Conservation (phyloP, 1,284 basidiomycete species). For the Naganishia sp. region DNA sequence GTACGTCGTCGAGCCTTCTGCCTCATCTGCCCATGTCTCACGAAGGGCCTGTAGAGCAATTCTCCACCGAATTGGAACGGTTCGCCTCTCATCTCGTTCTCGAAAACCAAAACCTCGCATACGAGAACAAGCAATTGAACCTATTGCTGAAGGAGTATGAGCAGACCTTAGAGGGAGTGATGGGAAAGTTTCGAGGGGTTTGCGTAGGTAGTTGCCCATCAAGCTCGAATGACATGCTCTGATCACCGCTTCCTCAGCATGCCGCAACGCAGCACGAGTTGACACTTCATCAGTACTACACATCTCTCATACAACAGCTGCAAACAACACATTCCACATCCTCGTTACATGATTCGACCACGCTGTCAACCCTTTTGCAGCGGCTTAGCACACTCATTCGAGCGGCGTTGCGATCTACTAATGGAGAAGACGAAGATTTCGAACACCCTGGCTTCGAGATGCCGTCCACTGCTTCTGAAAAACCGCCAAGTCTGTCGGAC, state of each 20-base stretch:
- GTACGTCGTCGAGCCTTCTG: slow-evolving; percentile 51
- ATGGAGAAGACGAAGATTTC: slow-evolving; percentile 61
- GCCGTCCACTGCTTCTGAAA: not conserved
- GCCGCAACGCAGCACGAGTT: slow-evolving; percentile 91
- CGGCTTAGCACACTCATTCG: slow-evolving; percentile 72
- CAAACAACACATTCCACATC: slow-evolving; percentile 65
- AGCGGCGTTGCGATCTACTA: slow-evolving; percentile 68
- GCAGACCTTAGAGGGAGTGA: slow-evolving; percentile 89
- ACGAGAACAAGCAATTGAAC: slow-evolving; percentile 93
- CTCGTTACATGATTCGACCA: slow-evolving; percentile 64
- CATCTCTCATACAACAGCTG: slow-evolving; percentile 72
- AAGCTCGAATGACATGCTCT: not conserved
- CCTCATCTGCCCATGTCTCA: not conserved
- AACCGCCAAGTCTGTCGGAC: slow-evolving; percentile 23
- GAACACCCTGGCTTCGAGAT: slow-evolving; percentile 24
- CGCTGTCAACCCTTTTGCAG: slow-evolving; percentile 67
- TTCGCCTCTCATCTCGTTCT: slow-evolving; percentile 85
- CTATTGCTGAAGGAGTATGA: slow-evolving; percentile 91
- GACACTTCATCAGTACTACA: slow-evolving; percentile 87
- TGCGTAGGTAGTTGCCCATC: slow-evolving; percentile 63
- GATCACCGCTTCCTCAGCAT: slow-evolving; percentile 59
- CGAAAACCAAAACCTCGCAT: slow-evolving; percentile 86
- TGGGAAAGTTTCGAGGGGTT: slow-evolving; percentile 92
- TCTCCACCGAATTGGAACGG: slow-evolving; percentile 89
- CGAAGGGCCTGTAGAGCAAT: slow-evolving; percentile 66